These are phyloP conservation scores for Pyrus pyrifolia DNA, from an alignment of 306 rosid species.

Conservation along the genomic window DNA sequence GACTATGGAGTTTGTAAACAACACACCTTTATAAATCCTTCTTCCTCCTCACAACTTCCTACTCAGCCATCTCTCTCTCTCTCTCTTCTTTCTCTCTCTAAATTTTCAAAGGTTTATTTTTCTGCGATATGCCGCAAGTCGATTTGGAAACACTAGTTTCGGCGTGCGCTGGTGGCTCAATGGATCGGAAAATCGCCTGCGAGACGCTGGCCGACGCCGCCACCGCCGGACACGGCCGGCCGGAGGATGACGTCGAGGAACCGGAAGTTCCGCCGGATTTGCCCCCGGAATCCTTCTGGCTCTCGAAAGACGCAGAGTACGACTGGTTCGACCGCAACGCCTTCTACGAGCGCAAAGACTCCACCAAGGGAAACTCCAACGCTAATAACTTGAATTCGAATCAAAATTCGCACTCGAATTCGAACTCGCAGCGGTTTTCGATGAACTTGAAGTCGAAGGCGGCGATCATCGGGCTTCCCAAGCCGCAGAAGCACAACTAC, in stretches of 20 bases:
- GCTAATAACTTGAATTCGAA: conserved; percentile 43
- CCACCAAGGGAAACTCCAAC: conserved; percentile 51
- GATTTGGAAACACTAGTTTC: conserved; percentile 75
- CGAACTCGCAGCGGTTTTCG: conserved; percentile 73
- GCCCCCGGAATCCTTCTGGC: conserved; percentile 87
- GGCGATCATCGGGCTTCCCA: conserved; percentile 71
- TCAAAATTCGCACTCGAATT: conserved; percentile 27
- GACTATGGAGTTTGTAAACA: neutral
- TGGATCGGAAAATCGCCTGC: conserved; percentile 61
- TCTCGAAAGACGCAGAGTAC: conserved; percentile 72
- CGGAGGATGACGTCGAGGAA: conserved; percentile 16
- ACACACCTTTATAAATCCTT: conserved; percentile 2
- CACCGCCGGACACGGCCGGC: conserved; percentile 8
- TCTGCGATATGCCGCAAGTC: conserved; percentile 56
- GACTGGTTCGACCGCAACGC: conserved; percentile 93
- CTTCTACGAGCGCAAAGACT: conserved; percentile 66
- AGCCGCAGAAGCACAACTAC: conserved; percentile 61
- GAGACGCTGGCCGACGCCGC: conserved; percentile 41
- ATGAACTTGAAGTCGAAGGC: conserved; percentile 59
- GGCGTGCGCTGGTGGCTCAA: conserved; percentile 56
- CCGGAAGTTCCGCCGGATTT: conserved; percentile 37
- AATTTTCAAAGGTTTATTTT: neutral
- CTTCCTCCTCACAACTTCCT: conserved; percentile 3
- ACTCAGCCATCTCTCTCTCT: neutral
- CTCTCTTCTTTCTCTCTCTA: neutral